phyloP scores from a whole-genome alignment of 176 grass and related monocot genomes.

The Alopecurus myosuroides region DNA sequence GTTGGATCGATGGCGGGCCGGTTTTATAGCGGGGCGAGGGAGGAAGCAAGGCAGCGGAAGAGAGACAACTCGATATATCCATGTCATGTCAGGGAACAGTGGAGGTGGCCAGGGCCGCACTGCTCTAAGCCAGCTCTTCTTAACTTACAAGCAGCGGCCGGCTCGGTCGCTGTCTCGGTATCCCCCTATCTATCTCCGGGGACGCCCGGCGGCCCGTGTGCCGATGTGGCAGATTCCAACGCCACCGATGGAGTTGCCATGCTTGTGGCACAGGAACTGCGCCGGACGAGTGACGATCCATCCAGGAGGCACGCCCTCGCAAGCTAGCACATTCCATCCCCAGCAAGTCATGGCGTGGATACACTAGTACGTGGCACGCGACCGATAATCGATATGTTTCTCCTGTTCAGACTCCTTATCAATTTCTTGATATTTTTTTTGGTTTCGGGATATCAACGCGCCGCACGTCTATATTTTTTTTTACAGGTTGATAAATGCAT shows the following conservation, averaged over 20 bases:
- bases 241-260: neutral
- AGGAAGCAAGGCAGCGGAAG: neutral
- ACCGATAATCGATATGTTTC: no score
- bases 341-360: slow-evolving; percentile 1
- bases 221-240: slow-evolving; percentile 40
- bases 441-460: no score
- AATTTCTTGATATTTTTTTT: no score
- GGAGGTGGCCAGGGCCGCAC: neutral
- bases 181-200: neutral
- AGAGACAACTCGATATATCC: neutral
- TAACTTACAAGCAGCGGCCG: neutral
- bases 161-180: slow-evolving; percentile 16
- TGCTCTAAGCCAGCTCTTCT: slow-evolving; percentile 1
- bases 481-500: no score
- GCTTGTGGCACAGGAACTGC: slow-evolving; percentile 29
- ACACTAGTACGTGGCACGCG: neutral
- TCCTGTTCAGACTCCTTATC: no score
- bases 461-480: no score
- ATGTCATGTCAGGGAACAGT: slow-evolving; percentile 20
- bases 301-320: slow-evolving; percentile 15
- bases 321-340: slow-evolving; percentile 6
- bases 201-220: neutral
- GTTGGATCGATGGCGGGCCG: neutral
- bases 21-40: slow-evolving; percentile 1
- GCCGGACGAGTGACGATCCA: neutral